Conservation (phyloP, 352 stramenopile species). For the Globisporangium radiosum region DNA sequence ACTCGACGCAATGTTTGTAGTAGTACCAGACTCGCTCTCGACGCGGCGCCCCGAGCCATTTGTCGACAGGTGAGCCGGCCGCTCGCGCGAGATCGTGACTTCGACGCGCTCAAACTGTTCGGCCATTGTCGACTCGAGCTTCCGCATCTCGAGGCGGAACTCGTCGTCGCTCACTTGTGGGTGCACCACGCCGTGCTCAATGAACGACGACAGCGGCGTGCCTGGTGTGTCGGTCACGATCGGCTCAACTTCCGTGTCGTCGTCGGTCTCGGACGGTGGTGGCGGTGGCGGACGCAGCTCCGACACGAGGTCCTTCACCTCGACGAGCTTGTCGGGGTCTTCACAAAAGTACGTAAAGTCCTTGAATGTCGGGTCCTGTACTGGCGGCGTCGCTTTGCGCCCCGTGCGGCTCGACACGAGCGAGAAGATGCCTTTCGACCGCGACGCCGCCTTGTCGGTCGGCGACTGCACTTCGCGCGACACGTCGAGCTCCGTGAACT, state of each 20-base stretch:
- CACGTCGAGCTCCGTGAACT: slow-evolving; percentile 84
- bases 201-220: slow-evolving; percentile 78
- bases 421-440: slow-evolving; percentile 80
- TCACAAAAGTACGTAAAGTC: slow-evolving; percentile 89
- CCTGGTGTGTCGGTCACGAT: slow-evolving; percentile 26
- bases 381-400: slow-evolving; percentile 63
- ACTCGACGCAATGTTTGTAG: neutral
- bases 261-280: slow-evolving; percentile 29
- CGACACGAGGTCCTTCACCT: slow-evolving; percentile 74
- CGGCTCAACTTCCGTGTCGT: slow-evolving; percentile 17
- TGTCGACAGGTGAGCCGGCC: slow-evolving; percentile 31
- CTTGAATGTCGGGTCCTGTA: slow-evolving; percentile 86
- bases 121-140: slow-evolving; percentile 55
- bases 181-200: slow-evolving; percentile 68
- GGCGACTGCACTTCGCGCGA: slow-evolving; percentile 77
- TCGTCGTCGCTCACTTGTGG: slow-evolving; percentile 27
- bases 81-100: slow-evolving; percentile 73
- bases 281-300: slow-evolving; percentile 57
- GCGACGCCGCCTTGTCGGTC: slow-evolving; percentile 67
- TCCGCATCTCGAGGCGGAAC: slow-evolving; percentile 60
- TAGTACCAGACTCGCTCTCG: slow-evolving; percentile 7
- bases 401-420: slow-evolving; percentile 60
- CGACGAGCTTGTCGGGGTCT: slow-evolving; percentile 79
- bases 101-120: slow-evolving; percentile 75
- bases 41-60: slow-evolving; percentile 24